A percentile compares a stretch with the other conserved stretches of the same genome.
These are phyloP conservation scores for Fusarium austroafricanum DNA, from an alignment of 2,329 filamentous ascomycete genomes.

Conservation along the genomic window DNA sequence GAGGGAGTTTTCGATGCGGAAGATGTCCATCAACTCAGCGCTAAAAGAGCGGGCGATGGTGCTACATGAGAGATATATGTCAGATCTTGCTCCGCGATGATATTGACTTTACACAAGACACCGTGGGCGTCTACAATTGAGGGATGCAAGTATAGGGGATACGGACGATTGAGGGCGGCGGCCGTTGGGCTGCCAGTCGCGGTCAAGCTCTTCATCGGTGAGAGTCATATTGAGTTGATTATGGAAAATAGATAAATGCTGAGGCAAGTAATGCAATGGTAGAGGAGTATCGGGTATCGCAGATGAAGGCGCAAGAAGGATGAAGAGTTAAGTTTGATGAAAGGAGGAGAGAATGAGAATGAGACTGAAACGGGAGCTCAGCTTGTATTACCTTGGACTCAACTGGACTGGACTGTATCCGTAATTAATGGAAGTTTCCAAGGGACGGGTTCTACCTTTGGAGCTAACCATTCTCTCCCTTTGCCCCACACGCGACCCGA, in stretches of 20 bases:
- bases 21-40: conserved; percentile 85
- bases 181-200: conserved; percentile 83
- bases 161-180: conserved; percentile 87
- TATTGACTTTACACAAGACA: conserved; percentile 1
- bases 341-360: neutral
- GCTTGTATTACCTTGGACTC: conserved; percentile 9
- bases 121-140: conserved; percentile 57
- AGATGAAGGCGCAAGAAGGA: conserved; percentile 4
- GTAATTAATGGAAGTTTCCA: conserved; percentile 38
- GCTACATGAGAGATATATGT: conserved; percentile 57
- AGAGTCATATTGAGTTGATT: conserved; percentile 45
- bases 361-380: conserved; percentile 11
- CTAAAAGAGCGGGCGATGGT: conserved; percentile 91
- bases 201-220: conserved; percentile 77
- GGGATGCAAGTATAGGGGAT: conserved; percentile 63
- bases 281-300: conserved; percentile 5
- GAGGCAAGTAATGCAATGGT: neutral
- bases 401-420: neutral
- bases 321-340: neutral
- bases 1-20: conserved; percentile 84
- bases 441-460: conserved; percentile 30
- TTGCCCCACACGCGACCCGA: conserved; percentile 21
- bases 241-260: neutral
- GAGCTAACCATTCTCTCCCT: conserved; percentile 13
- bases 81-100: conserved; percentile 33